These are phyloP conservation scores for Aspergillus fischeri DNA, from an alignment of 2,329 filamentous ascomycete species.

Conservation along the genomic window DNA sequence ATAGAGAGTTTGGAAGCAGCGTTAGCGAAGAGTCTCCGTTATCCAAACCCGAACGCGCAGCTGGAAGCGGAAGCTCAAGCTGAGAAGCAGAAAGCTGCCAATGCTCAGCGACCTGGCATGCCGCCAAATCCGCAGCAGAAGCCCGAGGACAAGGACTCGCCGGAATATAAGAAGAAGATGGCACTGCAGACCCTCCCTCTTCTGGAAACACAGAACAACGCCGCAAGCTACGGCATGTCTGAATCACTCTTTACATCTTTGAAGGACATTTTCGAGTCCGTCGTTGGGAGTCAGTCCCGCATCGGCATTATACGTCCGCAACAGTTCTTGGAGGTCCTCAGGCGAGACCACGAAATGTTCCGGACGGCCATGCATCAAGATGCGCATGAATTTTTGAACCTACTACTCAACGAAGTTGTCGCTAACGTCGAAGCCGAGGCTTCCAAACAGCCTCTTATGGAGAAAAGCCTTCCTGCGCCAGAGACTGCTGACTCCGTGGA, in stretches of 20 bases:
- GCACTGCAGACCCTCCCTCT: constrained; percentile 85
- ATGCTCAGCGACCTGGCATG: constrained; percentile 43
- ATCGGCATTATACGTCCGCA: constrained; percentile 90
- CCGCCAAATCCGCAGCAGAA: constrained; percentile 56
- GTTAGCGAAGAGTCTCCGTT: constrained; percentile 46
- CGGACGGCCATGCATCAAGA: constrained; percentile 97
- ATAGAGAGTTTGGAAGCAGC: constrained; percentile 64
- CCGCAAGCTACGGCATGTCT: constrained; percentile 79
- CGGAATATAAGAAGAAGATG: constrained; percentile 97
- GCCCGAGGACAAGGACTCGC: constrained; percentile 90
- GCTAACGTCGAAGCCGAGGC: constrained; percentile 89
- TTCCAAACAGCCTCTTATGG: constrained; percentile 27
- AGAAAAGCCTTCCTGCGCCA: constrained; percentile 51
- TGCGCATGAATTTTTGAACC: constrained; percentile 92
- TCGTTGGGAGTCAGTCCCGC: constrained; percentile 74
- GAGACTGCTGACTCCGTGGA: constrained; percentile 43
- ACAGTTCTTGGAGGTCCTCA: constrained; percentile 88
- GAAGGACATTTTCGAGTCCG: constrained; percentile 91
- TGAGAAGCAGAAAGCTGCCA: constrained; percentile 43
- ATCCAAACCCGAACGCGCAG: constrained; percentile 57
- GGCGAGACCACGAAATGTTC: constrained; percentile 95
- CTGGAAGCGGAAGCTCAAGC: constrained; percentile 47
- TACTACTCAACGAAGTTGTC: constrained; percentile 94
- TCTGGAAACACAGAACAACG: constrained; percentile 78
- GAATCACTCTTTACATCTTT: constrained; percentile 92